These are phyloP conservation scores for Paecilomyces niveus DNA, from an alignment of 2,329 filamentous ascomycete genomes.

Conservation along the genomic window DNA sequence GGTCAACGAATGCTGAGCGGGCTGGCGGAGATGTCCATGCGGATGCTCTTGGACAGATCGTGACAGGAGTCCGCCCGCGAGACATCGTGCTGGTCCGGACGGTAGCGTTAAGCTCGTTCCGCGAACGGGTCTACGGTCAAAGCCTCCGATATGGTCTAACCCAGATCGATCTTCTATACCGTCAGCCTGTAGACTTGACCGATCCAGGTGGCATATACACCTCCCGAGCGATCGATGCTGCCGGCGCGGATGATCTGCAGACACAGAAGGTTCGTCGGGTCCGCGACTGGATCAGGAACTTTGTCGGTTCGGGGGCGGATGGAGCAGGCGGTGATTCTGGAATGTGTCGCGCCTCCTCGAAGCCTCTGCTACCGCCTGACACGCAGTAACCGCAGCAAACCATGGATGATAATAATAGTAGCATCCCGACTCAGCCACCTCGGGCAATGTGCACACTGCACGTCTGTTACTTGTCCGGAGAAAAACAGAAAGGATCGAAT, in stretches of 20 bases:
- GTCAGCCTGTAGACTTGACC: constrained; percentile 45
- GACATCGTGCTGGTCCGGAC: constrained; percentile 76
- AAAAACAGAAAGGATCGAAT: neutral
- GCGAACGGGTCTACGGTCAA: constrained; percentile 73
- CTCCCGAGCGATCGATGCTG: constrained; percentile 39
- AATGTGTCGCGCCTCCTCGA: constrained; percentile 10
- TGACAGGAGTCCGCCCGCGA: constrained; percentile 52
- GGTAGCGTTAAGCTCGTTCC: constrained; percentile 69
- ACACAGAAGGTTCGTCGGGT: constrained; percentile 60
- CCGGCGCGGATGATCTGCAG: constrained; percentile 40
- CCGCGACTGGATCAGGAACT: constrained; percentile 66
- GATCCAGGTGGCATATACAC: constrained; percentile 54
- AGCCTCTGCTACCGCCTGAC: constrained; percentile 28
- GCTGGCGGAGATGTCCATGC: constrained; percentile 10
- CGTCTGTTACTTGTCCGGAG: neutral
- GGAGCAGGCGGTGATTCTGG: constrained; percentile 19
- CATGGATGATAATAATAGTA: neutral
- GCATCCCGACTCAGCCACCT: neutral
- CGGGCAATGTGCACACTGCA: neutral
- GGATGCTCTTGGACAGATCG: constrained; percentile 32
- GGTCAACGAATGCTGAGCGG: too few species aligned
- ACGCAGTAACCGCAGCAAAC: constrained; percentile 21
- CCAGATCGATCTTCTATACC: constrained; percentile 59
- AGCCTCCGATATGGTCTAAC: constrained; percentile 67
- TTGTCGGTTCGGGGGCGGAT: constrained; percentile 47